Percentiles rank a stretch among this genome's conserved stretches.
Conservation (phyloP, 2,329 filamentous ascomycete species). For the Talaromyces sp. region DNA sequence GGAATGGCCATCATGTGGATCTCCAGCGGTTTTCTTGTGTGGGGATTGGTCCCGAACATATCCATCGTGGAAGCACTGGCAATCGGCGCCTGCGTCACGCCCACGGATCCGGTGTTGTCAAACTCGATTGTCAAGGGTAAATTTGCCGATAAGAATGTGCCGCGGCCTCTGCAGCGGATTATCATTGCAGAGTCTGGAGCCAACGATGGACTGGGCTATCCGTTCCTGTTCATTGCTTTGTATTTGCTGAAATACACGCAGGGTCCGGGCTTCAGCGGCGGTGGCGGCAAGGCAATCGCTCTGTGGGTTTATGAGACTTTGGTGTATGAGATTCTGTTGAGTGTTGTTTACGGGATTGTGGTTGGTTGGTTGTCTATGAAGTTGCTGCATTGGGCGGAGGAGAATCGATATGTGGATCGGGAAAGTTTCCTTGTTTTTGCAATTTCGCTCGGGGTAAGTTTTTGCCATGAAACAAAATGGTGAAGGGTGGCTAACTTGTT, state of each 20-base stretch:
- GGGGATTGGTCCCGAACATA: conserved; percentile 65
- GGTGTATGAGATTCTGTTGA: conserved; percentile 76
- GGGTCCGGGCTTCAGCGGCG: conserved; percentile 51
- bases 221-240: conserved; percentile 77
- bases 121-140: conserved; percentile 90
- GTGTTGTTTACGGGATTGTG: conserved; percentile 66
- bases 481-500: background rate
- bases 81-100: conserved; percentile 81
- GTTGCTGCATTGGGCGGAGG: conserved; percentile 76
- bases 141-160: conserved; percentile 87
- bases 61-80: conserved; percentile 72
- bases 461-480: background rate
- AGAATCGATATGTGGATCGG: conserved; percentile 72
- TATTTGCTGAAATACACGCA: conserved; percentile 75
- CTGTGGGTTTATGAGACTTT: conserved; percentile 82
- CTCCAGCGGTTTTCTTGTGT: conserved; percentile 70
- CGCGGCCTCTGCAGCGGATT: conserved; percentile 71
- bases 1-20: conserved; percentile 88
- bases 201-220: conserved; percentile 85
- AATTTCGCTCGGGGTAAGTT: conserved; percentile 67
- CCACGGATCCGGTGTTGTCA: conserved; percentile 81
- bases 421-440: conserved; percentile 86
- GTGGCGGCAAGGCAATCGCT: conserved; percentile 61
- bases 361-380: conserved; percentile 80
- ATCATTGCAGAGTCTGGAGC: conserved; percentile 78